Evolutionary conservation across 1,139 yeast species (phyloP).

Genomic region (Geotrichum europaeum): DNA sequence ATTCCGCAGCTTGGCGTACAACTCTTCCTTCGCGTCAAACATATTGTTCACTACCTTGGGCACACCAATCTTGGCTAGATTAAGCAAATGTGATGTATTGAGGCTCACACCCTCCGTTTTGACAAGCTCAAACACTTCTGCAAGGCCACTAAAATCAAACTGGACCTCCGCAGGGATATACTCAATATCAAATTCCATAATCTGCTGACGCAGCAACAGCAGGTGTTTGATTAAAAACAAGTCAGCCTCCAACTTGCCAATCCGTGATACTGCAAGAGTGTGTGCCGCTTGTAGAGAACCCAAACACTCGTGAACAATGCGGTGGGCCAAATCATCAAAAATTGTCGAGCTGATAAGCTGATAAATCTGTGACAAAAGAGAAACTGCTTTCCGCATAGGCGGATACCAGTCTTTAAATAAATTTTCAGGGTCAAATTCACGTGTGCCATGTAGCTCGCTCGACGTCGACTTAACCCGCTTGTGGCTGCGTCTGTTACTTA

Average conservation of each 20-base stretch:
- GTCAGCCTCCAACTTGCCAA: slow-evolving; percentile 51
- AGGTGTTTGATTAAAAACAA: slow-evolving; percentile 68
- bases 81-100: slow-evolving; percentile 43
- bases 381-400: slow-evolving; percentile 66
- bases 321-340: slow-evolving; percentile 86
- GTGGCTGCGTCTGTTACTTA: slow-evolving; percentile 42
- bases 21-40: slow-evolving; percentile 78
- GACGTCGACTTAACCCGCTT: slow-evolving; percentile 5
- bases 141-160: slow-evolving; percentile 67
- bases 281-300: slow-evolving; percentile 52
- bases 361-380: slow-evolving; percentile 69
- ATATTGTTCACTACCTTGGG: slow-evolving; percentile 81
- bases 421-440: slow-evolving; percentile 28
- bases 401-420: slow-evolving; percentile 56
- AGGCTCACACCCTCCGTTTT: slow-evolving; percentile 30
- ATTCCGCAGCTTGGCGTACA: slow-evolving; percentile 65
- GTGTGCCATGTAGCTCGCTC: slow-evolving; percentile 7
- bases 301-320: slow-evolving; percentile 75
- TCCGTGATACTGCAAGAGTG: slow-evolving; percentile 37
- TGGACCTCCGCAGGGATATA: slow-evolving; percentile 62
- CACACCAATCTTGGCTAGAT: slow-evolving; percentile 60
- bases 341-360: slow-evolving; percentile 67
- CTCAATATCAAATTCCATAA: slow-evolving; percentile 77
- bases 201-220: slow-evolving; percentile 61
- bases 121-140: slow-evolving; percentile 49